These are phyloP conservation scores for Talaromyces thailandensis DNA, from an alignment of 495 filamentous ascomycete species.

Conservation along the genomic window DNA sequence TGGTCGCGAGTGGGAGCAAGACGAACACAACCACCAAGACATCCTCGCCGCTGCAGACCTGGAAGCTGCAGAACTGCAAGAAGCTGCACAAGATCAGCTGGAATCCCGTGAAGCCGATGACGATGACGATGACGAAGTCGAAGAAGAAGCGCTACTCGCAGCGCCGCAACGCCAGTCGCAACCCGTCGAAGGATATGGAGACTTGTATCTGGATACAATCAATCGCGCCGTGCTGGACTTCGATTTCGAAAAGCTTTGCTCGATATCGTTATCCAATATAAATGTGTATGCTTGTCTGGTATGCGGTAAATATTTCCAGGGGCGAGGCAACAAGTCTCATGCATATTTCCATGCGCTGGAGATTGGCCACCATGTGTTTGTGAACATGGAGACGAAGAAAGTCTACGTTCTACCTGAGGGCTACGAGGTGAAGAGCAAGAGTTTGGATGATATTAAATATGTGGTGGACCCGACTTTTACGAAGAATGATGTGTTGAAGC, in stretches of 20 bases:
- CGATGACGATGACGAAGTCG: conserved; percentile 17
- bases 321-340: conserved; percentile 84
- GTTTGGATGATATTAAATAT: conserved; percentile 96
- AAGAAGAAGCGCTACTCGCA: conserved; percentile 31
- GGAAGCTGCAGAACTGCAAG: conserved; percentile 32
- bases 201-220: conserved; percentile 97
- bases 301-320: conserved; percentile 96
- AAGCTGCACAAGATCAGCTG: conserved; percentile 21
- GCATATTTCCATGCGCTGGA: conserved; percentile 98
- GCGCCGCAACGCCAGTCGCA: conserved; percentile 55
- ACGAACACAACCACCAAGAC: conserved; percentile 29
- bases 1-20: conserved; percentile 21
- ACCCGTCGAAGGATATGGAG: conserved; percentile 81
- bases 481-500: conserved; percentile 63
- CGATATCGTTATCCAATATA: conserved; percentile 89
- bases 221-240: conserved; percentile 81
- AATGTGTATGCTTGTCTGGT: conserved; percentile 98
- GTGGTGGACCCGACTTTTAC: conserved; percentile 87
- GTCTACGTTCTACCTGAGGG: conserved; percentile 96
- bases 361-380: conserved; percentile 88
- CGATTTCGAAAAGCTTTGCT: conserved; percentile 98
- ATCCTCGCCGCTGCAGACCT: conserved; percentile 28
- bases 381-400: conserved; percentile 93
- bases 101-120: conserved; percentile 26
- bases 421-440: conserved; percentile 93